Evolutionary conservation across 179 eudicot species (phyloP), one percentile per base, ranked within the genome.

Genomic region (Spergularia azorica): DNA sequence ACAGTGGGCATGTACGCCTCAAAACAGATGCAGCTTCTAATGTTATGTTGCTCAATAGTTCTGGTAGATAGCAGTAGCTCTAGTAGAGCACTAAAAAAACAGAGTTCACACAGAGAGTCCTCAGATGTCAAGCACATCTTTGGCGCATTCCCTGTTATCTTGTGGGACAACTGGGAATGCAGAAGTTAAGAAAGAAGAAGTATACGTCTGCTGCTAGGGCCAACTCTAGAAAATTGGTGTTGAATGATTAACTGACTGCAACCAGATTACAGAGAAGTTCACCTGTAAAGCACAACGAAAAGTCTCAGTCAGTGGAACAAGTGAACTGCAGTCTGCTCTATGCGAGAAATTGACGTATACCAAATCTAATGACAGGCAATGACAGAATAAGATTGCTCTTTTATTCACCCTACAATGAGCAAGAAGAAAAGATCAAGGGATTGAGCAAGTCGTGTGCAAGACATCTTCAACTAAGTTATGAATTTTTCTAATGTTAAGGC

Each of bases 111-210:
- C 70, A 60, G 55, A 55, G 87, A 70, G 84, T 72, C 78, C 75
- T 81, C 80, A 68, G 79, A 81, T 67, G 26, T 48, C 78, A 86
- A 77, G 81, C 91, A 87, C 92, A 92, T 92, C 90, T 92, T 68
- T 89, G 84, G 91, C 77, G 91, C 97, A 90, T 90, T 89, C 97
- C 97, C 90, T 79, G 78, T 61, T 61, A 52, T 67, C 75, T 85
- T 72, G 65, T 62, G 66, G 55, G 67, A 83, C 39, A 76, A 74
- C 80, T 48, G 69, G 74, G 77, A 80, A 73, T 60, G 71, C 70
- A 51, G 57, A 79, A 80, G 66, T 52, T 26, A 56, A 59, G 66
- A 39, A 54, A 68, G 9, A 54, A 9, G 38, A 9, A 15, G 39
- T 48, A 50, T 17, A 14, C 18, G 63, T 15, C 2, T 13, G 21